phyloP scores from a whole-genome alignment of 2,329 filamentous ascomycete genomes.

The Penicillium sp. region DNA sequence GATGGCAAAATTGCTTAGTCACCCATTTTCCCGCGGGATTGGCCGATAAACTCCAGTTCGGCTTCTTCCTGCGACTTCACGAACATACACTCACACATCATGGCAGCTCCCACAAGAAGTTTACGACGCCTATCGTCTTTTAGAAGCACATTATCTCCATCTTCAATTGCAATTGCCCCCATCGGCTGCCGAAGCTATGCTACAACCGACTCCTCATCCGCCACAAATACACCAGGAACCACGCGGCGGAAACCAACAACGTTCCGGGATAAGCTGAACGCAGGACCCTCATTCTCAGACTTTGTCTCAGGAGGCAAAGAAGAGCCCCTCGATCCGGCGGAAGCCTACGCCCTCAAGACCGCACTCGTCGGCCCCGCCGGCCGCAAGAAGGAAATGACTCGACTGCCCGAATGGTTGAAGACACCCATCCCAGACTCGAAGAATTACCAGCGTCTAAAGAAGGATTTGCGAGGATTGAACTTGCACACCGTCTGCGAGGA shows the following conservation, averaged over 20 bases:
- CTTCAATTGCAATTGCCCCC: slow-evolving; percentile 14
- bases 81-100: slow-evolving; percentile 22
- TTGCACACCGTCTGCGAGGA: slow-evolving; percentile 98
- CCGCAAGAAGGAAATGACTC: slow-evolving; percentile 65
- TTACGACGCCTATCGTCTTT: slow-evolving; percentile 35
- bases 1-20: slow-evolving; percentile 1
- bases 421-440: slow-evolving; percentile 83
- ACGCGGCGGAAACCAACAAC: slow-evolving; percentile 58
- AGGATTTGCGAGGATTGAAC: slow-evolving; percentile 82
- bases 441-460: slow-evolving; percentile 94
- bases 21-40: slow-evolving; percentile 11
- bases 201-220: slow-evolving; percentile 40
- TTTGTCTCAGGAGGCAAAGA: slow-evolving; percentile 54
- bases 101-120: slow-evolving; percentile 36
- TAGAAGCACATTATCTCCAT: slow-evolving; percentile 21
- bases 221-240: slow-evolving; percentile 30
- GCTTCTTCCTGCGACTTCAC: slow-evolving; percentile 9
- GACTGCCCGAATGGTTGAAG: slow-evolving; percentile 92
- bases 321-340: slow-evolving; percentile 45
- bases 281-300: slow-evolving; percentile 63
- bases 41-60: slow-evolving; percentile 4
- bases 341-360: slow-evolving; percentile 61
- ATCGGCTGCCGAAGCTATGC: slow-evolving; percentile 37
- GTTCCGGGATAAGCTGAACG: slow-evolving; percentile 64
- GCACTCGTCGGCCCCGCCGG: slow-evolving; percentile 61